A percentile compares a stretch with the other conserved stretches of the same genome.
phyloP scores from a whole-genome alignment of 495 filamentous ascomycete species.

The Penicillium bialowiezense region DNA sequence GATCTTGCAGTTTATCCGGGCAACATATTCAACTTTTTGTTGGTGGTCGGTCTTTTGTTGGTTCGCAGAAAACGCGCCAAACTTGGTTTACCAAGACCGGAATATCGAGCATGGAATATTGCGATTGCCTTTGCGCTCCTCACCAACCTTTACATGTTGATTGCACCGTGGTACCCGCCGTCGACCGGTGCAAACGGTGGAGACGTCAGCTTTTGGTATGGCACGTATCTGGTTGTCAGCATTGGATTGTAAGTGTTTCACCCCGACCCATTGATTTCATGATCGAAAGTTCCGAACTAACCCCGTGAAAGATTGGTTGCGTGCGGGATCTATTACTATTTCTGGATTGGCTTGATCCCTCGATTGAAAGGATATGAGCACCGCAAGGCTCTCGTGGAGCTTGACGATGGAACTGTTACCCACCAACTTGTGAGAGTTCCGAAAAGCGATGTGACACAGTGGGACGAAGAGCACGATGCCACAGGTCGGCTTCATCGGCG shows the following conservation, averaged over 20 bases:
- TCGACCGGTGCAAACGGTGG: conserved; percentile 51
- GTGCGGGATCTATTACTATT: conserved; percentile 54
- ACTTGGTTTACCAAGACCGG: conserved; percentile 35
- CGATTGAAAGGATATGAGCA: conserved; percentile 47
- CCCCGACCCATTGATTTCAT: neutral
- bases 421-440: conserved; percentile 57
- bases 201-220: conserved; percentile 65
- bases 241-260: conserved; percentile 49
- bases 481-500: conserved; percentile 25
- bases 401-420: conserved; percentile 46
- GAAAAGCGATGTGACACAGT: conserved; percentile 40
- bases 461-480: conserved; percentile 58
- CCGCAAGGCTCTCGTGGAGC: conserved; percentile 47
- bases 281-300: neutral
- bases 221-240: conserved; percentile 55
- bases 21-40: conserved; percentile 53
- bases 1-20: conserved; percentile 52
- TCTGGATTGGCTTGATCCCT: conserved; percentile 54
- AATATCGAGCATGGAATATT: conserved; percentile 54
- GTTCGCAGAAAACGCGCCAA: conserved; percentile 49
- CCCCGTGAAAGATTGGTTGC: conserved; percentile 32
- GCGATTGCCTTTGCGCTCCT: conserved; percentile 54
- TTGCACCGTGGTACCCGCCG: conserved; percentile 68
- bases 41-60: conserved; percentile 51
- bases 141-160: conserved; percentile 52